Conservation (phyloP, 2,329 filamentous ascomycete species). For the Neopestalotiopsis sp. region DNA sequence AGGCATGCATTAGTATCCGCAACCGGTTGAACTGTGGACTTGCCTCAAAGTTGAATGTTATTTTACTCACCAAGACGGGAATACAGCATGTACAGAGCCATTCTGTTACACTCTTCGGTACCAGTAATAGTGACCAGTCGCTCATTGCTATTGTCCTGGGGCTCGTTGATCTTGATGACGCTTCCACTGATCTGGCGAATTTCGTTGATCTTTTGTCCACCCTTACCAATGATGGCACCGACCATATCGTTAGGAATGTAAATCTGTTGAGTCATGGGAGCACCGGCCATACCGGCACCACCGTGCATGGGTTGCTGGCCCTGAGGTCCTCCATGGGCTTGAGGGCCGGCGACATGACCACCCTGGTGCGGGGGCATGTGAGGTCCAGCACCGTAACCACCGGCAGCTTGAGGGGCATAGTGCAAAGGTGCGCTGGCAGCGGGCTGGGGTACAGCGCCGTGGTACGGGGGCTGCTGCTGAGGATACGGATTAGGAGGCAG, state of each 20-base stretch:
- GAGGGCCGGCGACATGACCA: conserved; percentile 66
- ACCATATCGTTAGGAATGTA: conserved; percentile 99
- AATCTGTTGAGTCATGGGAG: conserved; percentile 95
- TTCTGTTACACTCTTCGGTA: conserved; percentile 97
- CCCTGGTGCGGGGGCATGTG: conserved; percentile 77
- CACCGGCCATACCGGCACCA: conserved; percentile 65
- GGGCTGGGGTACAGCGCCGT: conserved; percentile 63
- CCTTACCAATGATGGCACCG: conserved; percentile 97
- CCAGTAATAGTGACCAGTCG: conserved; percentile 96
- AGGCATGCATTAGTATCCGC: not conserved
- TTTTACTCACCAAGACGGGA: conserved; percentile 82
- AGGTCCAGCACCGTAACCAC: conserved; percentile 77
- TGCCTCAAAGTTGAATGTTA: conserved; percentile 4
- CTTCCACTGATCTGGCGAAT: conserved; percentile 96
- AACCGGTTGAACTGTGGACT: not conserved
- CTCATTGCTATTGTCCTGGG: conserved; percentile 98
- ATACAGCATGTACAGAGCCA: conserved; percentile 99
- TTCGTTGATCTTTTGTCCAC: conserved; percentile 98
- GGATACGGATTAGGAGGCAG: conserved; percentile 77
- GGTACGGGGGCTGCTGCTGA: conserved; percentile 74
- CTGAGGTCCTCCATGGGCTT: conserved; percentile 69
- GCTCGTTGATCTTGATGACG: conserved; percentile 99
- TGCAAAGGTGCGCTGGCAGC: conserved; percentile 72
- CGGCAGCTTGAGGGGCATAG: conserved; percentile 78
- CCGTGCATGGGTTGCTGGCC: conserved; percentile 73